Percentiles rank a stretch among this genome's conserved stretches.
Evolutionary conservation across 2,329 filamentous ascomycete species (phyloP).

Genomic region (Ophiostoma sp.): DNA sequence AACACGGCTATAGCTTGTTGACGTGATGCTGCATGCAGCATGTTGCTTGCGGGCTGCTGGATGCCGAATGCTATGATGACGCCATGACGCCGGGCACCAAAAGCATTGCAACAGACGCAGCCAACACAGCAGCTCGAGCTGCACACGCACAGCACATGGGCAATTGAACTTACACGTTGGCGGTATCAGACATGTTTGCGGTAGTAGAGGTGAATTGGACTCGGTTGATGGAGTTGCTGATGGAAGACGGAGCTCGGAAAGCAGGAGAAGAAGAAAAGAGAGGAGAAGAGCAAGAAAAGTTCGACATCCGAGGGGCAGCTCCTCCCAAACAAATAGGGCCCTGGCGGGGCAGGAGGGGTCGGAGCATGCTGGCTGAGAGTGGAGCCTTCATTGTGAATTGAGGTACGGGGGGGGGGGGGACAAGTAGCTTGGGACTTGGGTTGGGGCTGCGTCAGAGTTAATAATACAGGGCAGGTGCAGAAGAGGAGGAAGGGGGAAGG

Average conservation of each 20-base stretch:
- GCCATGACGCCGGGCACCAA: background rate
- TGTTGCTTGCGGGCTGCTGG: background rate
- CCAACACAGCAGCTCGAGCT: background rate
- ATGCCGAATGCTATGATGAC: background rate
- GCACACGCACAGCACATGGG: background rate
- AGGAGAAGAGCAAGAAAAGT: slow-evolving; percentile 31
- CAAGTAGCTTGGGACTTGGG: background rate
- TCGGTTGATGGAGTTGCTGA: slow-evolving; percentile 31
- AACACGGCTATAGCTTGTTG: background rate
- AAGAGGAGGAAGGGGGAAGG: background rate
- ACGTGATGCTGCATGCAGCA: background rate
- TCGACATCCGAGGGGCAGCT: slow-evolving; percentile 33
- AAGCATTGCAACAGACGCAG: background rate
- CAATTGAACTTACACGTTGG: slow-evolving; percentile 44
- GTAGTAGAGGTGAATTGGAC: slow-evolving; percentile 35
- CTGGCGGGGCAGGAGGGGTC: slow-evolving; percentile 39
- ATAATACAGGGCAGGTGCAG: background rate
- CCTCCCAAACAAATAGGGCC: slow-evolving; percentile 30
- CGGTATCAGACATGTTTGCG: slow-evolving; percentile 57
- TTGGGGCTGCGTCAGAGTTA: background rate
- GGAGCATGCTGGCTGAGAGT: slow-evolving; percentile 33
- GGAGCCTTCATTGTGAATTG: slow-evolving; percentile 24
- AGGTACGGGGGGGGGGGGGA: background rate
- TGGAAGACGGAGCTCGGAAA: slow-evolving; percentile 31
- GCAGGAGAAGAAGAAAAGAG: slow-evolving; percentile 27